Percentiles rank a stretch among this genome's conserved stretches.
Evolutionary conservation across 192 early-diverging fungal genomes (phyloP).

Genomic region (Rhizoclosmatium globosum): DNA sequence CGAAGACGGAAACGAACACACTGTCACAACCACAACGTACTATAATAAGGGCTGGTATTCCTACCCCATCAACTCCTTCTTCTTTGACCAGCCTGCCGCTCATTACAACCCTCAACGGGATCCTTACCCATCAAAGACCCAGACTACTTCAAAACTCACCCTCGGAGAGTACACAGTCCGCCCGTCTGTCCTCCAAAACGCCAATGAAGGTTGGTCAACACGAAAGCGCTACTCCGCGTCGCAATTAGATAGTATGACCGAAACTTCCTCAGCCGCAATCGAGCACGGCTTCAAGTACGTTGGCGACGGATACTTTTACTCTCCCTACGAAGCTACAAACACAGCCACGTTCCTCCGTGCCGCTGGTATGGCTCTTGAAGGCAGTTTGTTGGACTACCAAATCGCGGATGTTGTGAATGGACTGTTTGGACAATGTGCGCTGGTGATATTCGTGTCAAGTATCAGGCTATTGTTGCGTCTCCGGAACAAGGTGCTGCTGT

Average conservation of each 20-base stretch:
- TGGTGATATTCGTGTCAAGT: conserved; percentile 38
- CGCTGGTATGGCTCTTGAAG: conserved; percentile 39
- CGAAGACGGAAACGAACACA: conserved; percentile 37
- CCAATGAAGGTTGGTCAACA: background rate
- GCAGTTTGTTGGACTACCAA: conserved; percentile 37
- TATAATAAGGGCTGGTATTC: conserved; percentile 44
- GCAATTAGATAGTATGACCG: background rate
- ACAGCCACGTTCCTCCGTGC: conserved; percentile 27
- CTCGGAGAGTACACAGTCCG: conserved; percentile 31
- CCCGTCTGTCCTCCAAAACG: conserved; percentile 6
- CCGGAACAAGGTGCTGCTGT: conserved; percentile 26
- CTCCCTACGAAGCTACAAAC: conserved; percentile 9
- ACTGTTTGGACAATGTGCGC: conserved; percentile 33
- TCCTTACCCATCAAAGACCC: conserved; percentile 33
- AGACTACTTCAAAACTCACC: background rate
- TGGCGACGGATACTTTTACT: conserved; percentile 43
- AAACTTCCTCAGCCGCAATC: background rate
- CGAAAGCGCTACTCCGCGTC: background rate
- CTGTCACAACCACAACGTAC: conserved; percentile 26
- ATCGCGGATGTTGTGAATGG: conserved; percentile 36
- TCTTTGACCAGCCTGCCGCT: conserved; percentile 51
- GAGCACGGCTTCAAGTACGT: conserved; percentile 30
- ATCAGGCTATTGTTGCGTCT: conserved; percentile 18
- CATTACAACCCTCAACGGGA: conserved; percentile 48
- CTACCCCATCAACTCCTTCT: conserved; percentile 23